A percentile compares a stretch with the other conserved stretches of the same genome.
phyloP scores from a whole-genome alignment of 805 yeast genomes.

The Sungouiella thailandica region DNA sequence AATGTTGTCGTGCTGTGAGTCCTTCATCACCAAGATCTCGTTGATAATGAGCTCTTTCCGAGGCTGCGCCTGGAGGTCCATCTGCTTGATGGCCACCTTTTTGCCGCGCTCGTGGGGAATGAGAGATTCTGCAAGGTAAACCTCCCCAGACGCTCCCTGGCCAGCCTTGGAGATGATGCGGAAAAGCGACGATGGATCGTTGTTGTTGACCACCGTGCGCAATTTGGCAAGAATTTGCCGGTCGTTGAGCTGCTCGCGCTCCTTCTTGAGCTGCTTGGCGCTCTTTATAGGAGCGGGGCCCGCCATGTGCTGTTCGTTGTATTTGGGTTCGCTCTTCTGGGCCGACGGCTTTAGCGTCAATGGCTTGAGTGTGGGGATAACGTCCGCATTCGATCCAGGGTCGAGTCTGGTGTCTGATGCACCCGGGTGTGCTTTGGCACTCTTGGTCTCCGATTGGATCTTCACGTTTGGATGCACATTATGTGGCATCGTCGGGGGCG shows the following conservation, averaged over 20 bases:
- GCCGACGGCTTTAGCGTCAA: slow-evolving; percentile 3
- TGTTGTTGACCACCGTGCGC: slow-evolving; percentile 72
- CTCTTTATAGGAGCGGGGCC: slow-evolving; percentile 17
- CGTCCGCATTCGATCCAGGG: neutral
- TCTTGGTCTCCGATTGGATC: slow-evolving; percentile 23
- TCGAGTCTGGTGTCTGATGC: neutral
- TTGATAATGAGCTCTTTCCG: slow-evolving; percentile 92
- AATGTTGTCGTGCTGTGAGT: slow-evolving; percentile 88
- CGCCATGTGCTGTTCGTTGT: neutral
- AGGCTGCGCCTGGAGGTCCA: slow-evolving; percentile 87
- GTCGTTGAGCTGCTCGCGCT: slow-evolving; percentile 60
- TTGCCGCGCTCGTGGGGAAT: slow-evolving; percentile 41
- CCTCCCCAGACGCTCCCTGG: slow-evolving; percentile 98
- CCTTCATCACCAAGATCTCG: slow-evolving; percentile 95
- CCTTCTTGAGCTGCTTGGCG: slow-evolving; percentile 37
- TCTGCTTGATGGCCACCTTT: slow-evolving; percentile 93
- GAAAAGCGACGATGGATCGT: slow-evolving; percentile 82
- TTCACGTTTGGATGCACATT: slow-evolving; percentile 31
- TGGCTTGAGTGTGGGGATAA: slow-evolving; percentile 9
- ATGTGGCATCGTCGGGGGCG: slow-evolving; percentile 24
- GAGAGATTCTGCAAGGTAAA: slow-evolving; percentile 72
- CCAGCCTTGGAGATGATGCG: slow-evolving; percentile 83
- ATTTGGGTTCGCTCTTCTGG: neutral
- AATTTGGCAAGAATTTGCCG: slow-evolving; percentile 80
- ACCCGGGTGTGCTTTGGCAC: neutral